phyloP scores from a whole-genome alignment of 1,284 basidiomycete genomes.

The Cryptococcus sp. region DNA sequence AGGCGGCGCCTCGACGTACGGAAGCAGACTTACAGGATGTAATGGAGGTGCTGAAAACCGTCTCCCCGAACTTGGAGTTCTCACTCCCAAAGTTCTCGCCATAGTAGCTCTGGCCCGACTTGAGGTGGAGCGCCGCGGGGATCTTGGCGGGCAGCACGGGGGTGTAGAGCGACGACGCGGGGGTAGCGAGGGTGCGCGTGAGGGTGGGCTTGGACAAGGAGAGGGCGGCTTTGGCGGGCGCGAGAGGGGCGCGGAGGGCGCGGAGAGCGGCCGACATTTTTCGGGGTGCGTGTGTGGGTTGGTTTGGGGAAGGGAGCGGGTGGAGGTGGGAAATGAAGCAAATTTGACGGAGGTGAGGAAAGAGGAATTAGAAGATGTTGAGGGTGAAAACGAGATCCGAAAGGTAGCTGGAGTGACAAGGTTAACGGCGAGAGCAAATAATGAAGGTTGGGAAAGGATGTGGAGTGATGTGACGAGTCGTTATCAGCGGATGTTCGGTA shows the following conservation, averaged over 20 bases:
- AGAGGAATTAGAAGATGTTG: constrained; percentile 27
- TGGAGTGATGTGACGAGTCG: neutral
- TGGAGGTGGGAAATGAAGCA: neutral
- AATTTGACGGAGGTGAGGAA: neutral
- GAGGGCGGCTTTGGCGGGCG: constrained; percentile 8
- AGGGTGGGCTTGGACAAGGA: neutral
- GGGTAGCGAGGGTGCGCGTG: constrained; percentile 28
- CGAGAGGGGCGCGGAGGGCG: constrained; percentile 12
- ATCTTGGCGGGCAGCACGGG: constrained; percentile 49
- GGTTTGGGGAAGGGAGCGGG: neutral
- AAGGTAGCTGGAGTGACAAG: constrained; percentile 36
- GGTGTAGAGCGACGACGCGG: constrained; percentile 26
- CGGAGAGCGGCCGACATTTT: constrained; percentile 18
- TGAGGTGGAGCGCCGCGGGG: constrained; percentile 87
- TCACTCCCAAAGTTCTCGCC: constrained; percentile 88
- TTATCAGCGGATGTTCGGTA: too few species aligned
- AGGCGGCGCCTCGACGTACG: neutral
- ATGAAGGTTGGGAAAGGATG: neutral
- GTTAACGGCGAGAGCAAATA: neutral
- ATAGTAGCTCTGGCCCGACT: constrained; percentile 86
- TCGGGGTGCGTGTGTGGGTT: neutral
- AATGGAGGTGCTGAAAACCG: constrained; percentile 97
- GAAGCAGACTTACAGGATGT: constrained; percentile 74
- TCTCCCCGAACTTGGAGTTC: constrained; percentile 88
- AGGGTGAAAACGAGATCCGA: constrained; percentile 49